Conservation (phyloP, 1,284 basidiomycete species). For the Apiotrichum mycotoxinovorans region DNA sequence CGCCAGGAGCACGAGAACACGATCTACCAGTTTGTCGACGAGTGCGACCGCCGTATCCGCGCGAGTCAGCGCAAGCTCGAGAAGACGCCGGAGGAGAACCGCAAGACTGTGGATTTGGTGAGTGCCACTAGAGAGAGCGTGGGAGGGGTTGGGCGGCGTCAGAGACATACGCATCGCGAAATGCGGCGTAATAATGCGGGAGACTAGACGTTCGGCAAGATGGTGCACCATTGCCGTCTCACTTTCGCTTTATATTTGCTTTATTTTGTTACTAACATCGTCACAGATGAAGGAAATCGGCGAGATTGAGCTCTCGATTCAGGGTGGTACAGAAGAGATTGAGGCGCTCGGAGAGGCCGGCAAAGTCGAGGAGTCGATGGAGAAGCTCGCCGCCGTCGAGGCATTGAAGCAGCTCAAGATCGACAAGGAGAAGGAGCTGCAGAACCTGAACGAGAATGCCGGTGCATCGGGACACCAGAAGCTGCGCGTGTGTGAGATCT, state of each 20-base stretch:
- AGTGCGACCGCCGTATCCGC: slow-evolving; percentile 94
- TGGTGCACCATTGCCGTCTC: too few species aligned
- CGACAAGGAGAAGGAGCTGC: slow-evolving; percentile 96
- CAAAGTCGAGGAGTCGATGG: slow-evolving; percentile 96
- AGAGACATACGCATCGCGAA: too few species aligned
- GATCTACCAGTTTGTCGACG: slow-evolving; percentile 93
- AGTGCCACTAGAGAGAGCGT: slow-evolving; percentile 22
- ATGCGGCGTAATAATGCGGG: too few species aligned
- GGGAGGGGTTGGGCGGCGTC: background rate
- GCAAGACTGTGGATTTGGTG: slow-evolving; percentile 93
- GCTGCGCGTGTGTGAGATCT: slow-evolving; percentile 97
- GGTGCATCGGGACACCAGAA: slow-evolving; percentile 99
- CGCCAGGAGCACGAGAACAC: slow-evolving; percentile 93
- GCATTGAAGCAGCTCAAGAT: slow-evolving; percentile 93
- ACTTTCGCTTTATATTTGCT: background rate
- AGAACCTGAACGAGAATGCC: slow-evolving; percentile 94
- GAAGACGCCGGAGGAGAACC: slow-evolving; percentile 99
- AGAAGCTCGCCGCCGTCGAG: slow-evolving; percentile 94
- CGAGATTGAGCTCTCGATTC: slow-evolving; percentile 97
- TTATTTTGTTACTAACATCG: background rate
- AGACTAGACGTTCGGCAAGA: too few species aligned
- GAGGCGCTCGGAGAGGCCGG: slow-evolving; percentile 94
- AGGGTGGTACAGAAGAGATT: slow-evolving; percentile 97
- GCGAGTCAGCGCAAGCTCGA: slow-evolving; percentile 91
- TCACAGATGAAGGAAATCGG: slow-evolving; percentile 97